Evolutionary conservation across 176 grass and related monocot genomes (phyloP), one percentile per base, ranked within the genome.

Genomic region (Phoenix roebelenii): DNA sequence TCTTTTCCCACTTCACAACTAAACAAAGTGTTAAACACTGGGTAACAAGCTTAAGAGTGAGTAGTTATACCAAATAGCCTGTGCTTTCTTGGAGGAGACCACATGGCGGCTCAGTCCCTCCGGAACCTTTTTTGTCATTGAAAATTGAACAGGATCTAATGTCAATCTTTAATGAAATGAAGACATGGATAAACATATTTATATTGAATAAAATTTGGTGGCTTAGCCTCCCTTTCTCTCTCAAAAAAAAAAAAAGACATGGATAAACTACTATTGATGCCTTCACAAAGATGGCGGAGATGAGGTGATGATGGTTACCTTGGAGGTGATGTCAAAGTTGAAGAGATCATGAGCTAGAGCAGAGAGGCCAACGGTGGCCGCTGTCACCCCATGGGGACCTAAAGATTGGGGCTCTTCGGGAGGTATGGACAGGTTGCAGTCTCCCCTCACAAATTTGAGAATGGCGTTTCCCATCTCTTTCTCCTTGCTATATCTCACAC

Each of bases 291-390:
- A 30, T 30, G 28, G 5, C 5, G 28, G 28, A 15, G 54, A 5
- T 35, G 19, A 26, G 17, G 18, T 19, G 49, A 49, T 7, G n/a
- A 16, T 15, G 15, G 1, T 0, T 75, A 87, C 79, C 85, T 52
- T 50, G 60, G 67, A 79, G 5, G 75, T 15, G 25, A 51, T 51
- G 19, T 60, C 58, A 1, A 79, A 79, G 67, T 39, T 57, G 71
- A 64, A 4, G 49, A 72, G 67, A 51, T 83, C 76, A 26, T 25
- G 19, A n/a, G 52, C 18, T 4, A 71, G 52, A 49, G 55, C 52
- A 19, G 65, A 25, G 24, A 81, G 26, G 18, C 54, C 23, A n/a
- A 50, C 24, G 25, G 32, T 69, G 59, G 20, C 25, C 22, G 15
- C 52, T 15, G 29, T 59, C 22, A 70, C 7, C 70, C 57, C 50